Evolutionary conservation across 495 filamentous ascomycete species (phyloP).

Genomic region (Aspergillus coremiiformis): DNA sequence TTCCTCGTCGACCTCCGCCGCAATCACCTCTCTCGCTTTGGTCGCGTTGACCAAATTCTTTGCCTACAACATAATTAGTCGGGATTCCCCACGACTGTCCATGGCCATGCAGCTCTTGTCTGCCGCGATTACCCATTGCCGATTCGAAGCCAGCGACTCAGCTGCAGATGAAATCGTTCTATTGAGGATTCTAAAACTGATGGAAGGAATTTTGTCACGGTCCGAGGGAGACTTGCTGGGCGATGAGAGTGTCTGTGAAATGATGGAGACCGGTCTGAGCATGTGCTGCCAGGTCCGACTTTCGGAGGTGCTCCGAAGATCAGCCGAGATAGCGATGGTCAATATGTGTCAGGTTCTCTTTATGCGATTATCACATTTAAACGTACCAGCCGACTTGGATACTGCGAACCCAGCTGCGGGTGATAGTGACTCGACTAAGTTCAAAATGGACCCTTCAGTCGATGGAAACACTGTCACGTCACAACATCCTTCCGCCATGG

Average conservation of each 20-base stretch:
- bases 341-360: constrained; percentile 99
- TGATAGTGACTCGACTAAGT: constrained; percentile 39
- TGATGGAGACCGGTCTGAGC: constrained; percentile 97
- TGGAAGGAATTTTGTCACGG: constrained; percentile 95
- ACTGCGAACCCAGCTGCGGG: constrained; percentile 49
- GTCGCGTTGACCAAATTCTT: constrained; percentile 97
- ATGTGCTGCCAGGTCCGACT: constrained; percentile 94
- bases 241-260: constrained; percentile 96
- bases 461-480: constrained; percentile 57
- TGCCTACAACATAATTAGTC: constrained; percentile 82
- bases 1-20: constrained; percentile 90
- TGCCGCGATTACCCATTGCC: constrained; percentile 92
- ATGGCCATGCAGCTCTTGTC: constrained; percentile 93
- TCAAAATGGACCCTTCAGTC: constrained; percentile 87
- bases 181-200: constrained; percentile 86
- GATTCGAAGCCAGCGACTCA: constrained; percentile 93
- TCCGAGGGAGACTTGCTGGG: constrained; percentile 85
- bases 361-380: constrained; percentile 77
- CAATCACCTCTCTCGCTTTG: constrained; percentile 90
- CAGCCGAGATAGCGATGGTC: constrained; percentile 95
- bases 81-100: constrained; percentile 72
- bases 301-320: constrained; percentile 82
- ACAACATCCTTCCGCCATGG: constrained; percentile 39
- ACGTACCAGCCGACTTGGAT: constrained; percentile 56
- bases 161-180: constrained; percentile 93